A percentile compares a stretch with the other conserved stretches of the same genome.
phyloP scores from a whole-genome alignment of 805 yeast genomes.

The Diddensiella transvaalensis region DNA sequence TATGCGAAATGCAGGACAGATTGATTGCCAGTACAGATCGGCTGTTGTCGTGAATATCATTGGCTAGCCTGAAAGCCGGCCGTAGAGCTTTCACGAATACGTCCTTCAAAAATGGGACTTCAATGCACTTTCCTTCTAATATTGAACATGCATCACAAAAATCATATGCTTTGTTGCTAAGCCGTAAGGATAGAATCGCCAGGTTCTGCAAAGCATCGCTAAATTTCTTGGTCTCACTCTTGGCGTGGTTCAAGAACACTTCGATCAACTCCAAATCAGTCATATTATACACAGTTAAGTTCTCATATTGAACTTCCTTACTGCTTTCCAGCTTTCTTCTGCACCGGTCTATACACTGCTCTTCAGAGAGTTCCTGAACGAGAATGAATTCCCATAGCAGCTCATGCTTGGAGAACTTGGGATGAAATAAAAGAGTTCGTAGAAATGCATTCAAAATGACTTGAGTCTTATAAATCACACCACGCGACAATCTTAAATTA shows the following conservation, averaged over 20 bases:
- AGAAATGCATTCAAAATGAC: constrained; percentile 49
- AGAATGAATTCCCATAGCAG: constrained; percentile 42
- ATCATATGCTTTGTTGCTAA: constrained; percentile 21
- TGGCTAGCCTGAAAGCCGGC: constrained; percentile 10
- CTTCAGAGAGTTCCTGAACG: constrained; percentile 24
- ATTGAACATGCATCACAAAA: constrained; percentile 19
- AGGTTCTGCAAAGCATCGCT: constrained; percentile 8
- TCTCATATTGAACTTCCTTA: constrained; percentile 23
- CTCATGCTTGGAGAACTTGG: constrained; percentile 36
- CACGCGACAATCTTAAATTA: constrained; percentile 31
- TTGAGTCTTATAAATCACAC: constrained; percentile 37
- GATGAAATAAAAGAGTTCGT: constrained; percentile 40
- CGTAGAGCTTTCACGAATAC: constrained; percentile 4
- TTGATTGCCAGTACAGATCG: constrained; percentile 6
- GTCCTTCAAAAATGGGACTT: constrained; percentile 13
- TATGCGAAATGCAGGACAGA: constrained; percentile 5
- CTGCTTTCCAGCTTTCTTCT: constrained; percentile 26
- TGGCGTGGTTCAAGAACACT: constrained; percentile 26
- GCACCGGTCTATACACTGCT: constrained; percentile 26
- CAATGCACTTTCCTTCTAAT: constrained; percentile 12
- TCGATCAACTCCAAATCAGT: constrained; percentile 24
- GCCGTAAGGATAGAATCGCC: constrained; percentile 11
- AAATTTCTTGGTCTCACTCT: constrained; percentile 18
- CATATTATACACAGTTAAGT: constrained; percentile 18
- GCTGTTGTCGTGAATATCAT: constrained; percentile 5